These are phyloP conservation scores for Moringa oleifera DNA, from an alignment of 345 rosid species.

Conservation along the genomic window DNA sequence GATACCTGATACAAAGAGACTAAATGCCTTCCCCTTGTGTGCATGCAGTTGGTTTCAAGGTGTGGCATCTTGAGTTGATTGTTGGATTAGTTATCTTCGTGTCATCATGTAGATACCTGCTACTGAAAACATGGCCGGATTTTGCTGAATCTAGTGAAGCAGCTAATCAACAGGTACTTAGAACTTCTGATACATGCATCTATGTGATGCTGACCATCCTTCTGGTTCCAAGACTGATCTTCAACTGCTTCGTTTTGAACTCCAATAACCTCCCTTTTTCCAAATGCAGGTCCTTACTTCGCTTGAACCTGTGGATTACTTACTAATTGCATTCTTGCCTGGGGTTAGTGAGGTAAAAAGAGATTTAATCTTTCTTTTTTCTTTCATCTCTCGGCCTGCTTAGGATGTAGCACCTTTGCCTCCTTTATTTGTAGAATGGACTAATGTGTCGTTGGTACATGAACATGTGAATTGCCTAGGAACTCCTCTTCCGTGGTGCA, in stretches of 20 bases:
- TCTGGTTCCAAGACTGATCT: not conserved
- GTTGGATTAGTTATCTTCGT: slow-evolving; percentile 57
- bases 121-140: slow-evolving; percentile 72
- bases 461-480: slow-evolving; percentile 36
- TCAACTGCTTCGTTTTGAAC: slow-evolving; percentile 6
- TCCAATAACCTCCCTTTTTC: not conserved
- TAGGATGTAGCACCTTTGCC: too few relatives aligned
- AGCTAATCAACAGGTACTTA: slow-evolving; percentile 69
- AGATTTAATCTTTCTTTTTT: not conserved
- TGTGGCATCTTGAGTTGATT: slow-evolving; percentile 77
- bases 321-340: slow-evolving; percentile 69
- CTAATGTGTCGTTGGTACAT: not conserved
- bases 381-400: not conserved
- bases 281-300: slow-evolving; percentile 68
- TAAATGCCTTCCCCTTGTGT: slow-evolving; percentile 13
- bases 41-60: slow-evolving; percentile 66
- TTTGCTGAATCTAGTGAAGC: slow-evolving; percentile 82
- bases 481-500: slow-evolving; percentile 76
- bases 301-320: slow-evolving; percentile 73
- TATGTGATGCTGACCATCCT: not conserved
- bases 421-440: slow-evolving; percentile 1
- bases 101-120: slow-evolving; percentile 62
- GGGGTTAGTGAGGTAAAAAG: slow-evolving; percentile 72
- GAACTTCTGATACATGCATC: not conserved
- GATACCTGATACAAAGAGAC: not conserved